A percentile compares a stretch with the other conserved stretches of the same genome.
Conservation (phyloP, 169 alveolate species). For the Ichthyophthirius multifiliis region DNA sequence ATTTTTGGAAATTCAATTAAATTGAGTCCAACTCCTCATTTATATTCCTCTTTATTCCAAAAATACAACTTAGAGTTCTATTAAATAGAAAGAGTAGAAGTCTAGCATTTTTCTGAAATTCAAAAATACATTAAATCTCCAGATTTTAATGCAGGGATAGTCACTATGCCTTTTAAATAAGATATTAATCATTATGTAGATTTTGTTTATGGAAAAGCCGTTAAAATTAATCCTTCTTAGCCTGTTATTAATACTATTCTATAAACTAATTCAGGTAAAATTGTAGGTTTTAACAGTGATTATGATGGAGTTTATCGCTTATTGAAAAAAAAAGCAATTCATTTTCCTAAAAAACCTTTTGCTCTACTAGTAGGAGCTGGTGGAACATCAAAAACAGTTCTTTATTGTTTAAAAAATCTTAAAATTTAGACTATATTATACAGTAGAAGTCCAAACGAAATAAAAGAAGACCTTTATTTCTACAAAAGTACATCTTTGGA, state of each 20-base stretch:
- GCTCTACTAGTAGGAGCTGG: constrained; percentile 23
- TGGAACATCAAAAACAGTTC: constrained; percentile 17
- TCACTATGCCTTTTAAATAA: not conserved
- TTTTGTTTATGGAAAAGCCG: not conserved
- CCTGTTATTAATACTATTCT: constrained; percentile 14
- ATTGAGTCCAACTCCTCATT: not conserved
- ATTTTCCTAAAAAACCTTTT: no score
- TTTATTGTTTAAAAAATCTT: not conserved
- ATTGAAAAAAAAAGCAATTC: not conserved
- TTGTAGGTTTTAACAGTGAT: constrained; percentile 13
- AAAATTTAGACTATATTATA: not conserved
- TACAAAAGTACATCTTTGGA: no score
- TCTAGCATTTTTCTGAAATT: not conserved
- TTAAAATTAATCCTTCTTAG: not conserved
- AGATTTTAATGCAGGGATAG: not conserved
- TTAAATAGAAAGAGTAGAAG: not conserved
- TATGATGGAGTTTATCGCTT: constrained; percentile 7
- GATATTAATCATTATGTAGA: not conserved
- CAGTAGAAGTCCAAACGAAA: not conserved
- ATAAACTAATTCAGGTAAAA: not conserved
- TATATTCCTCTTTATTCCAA: not conserved
- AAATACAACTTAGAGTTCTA: not conserved
- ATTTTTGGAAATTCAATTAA: not conserved
- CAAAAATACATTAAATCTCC: not conserved
- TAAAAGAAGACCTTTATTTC: not conserved